Conservation (phyloP, 1,284 basidiomycete genomes). For the Cryptococcus sp. region DNA sequence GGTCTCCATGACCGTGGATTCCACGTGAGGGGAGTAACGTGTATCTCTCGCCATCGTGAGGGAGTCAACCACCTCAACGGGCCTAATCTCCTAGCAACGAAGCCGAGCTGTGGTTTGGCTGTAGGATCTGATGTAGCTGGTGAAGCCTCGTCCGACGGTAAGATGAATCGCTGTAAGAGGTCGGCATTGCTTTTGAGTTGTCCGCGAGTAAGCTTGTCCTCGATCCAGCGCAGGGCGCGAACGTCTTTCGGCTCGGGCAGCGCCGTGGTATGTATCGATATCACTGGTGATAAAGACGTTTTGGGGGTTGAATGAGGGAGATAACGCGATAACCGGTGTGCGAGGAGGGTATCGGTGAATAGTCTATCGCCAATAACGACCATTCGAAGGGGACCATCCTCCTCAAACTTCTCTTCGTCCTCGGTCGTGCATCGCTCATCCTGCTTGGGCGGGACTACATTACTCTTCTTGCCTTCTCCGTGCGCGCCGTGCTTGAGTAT, state of each 20-base stretch:
- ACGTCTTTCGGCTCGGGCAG: slow-evolving; percentile 48
- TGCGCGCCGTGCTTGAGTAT: neutral
- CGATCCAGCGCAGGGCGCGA: slow-evolving; percentile 45
- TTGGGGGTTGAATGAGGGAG: slow-evolving; percentile 23
- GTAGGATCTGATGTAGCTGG: neutral
- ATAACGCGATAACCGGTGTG: slow-evolving; percentile 62
- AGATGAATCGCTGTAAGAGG: slow-evolving; percentile 28
- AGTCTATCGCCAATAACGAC: slow-evolving; percentile 86
- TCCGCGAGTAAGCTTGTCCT: slow-evolving; percentile 33
- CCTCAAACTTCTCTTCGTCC: neutral
- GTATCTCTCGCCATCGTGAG: slow-evolving; percentile 16
- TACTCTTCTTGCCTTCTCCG: slow-evolving; percentile 4
- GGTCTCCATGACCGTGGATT: slow-evolving; percentile 30
- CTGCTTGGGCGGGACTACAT: neutral
- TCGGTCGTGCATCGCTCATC: neutral
- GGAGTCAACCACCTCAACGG: slow-evolving; percentile 14
- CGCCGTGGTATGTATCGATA: slow-evolving; percentile 47
- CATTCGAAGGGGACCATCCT: slow-evolving; percentile 58
- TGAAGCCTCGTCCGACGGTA: slow-evolving; percentile 3
- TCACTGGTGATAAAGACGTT: slow-evolving; percentile 20
- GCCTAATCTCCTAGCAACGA: neutral
- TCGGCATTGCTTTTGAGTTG: slow-evolving; percentile 12
- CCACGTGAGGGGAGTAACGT: slow-evolving; percentile 24
- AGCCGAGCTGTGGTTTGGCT: neutral
- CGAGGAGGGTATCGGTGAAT: slow-evolving; percentile 86